Conservation (phyloP, 495 filamentous ascomycete species). For the Trichocladium uniseriatum region DNA sequence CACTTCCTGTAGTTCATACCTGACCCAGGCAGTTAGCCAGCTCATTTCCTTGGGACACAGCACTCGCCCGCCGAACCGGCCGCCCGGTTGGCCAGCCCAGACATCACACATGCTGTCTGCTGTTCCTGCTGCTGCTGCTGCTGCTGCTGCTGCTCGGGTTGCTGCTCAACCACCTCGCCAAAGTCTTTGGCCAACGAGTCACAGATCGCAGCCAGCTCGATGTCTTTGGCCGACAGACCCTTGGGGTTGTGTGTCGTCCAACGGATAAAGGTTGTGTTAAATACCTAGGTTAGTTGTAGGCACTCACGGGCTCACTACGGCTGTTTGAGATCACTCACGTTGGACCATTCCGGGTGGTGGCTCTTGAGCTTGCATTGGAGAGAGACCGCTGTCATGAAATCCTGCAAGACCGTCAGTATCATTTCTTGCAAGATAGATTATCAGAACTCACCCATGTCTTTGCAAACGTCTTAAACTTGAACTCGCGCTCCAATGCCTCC, state of each 20-base stretch:
- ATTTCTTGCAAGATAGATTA: no score
- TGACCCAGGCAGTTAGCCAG: no score
- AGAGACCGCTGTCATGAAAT: constrained; percentile 52
- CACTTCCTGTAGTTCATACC: no score
- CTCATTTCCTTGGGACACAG: constrained; percentile 32
- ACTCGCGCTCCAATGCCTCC: constrained; percentile 46
- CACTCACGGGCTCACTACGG: no score
- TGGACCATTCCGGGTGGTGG: constrained; percentile 58
- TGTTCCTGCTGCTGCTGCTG: neutral
- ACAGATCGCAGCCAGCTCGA: constrained; percentile 56
- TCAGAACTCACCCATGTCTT: constrained; percentile 56
- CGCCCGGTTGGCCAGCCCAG: constrained; percentile 1
- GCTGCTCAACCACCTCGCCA: constrained; percentile 36
- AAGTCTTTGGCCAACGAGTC: constrained; percentile 47
- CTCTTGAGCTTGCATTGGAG: constrained; percentile 46
- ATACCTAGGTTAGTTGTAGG: constrained; percentile 35
- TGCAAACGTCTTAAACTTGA: constrained; percentile 54
- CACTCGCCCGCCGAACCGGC: constrained; percentile 32
- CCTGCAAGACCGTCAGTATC: constrained; percentile 25
- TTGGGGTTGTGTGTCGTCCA: constrained; percentile 69
- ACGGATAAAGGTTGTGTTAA: constrained; percentile 51
- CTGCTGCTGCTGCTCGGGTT: neutral
- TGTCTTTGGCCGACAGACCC: constrained; percentile 61
- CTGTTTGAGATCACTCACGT: constrained; percentile 32
- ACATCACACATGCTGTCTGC: neutral